These are phyloP conservation scores for Acanthamoeba sp. DNA, from an alignment of 208 protist species.

Conservation along the genomic window DNA sequence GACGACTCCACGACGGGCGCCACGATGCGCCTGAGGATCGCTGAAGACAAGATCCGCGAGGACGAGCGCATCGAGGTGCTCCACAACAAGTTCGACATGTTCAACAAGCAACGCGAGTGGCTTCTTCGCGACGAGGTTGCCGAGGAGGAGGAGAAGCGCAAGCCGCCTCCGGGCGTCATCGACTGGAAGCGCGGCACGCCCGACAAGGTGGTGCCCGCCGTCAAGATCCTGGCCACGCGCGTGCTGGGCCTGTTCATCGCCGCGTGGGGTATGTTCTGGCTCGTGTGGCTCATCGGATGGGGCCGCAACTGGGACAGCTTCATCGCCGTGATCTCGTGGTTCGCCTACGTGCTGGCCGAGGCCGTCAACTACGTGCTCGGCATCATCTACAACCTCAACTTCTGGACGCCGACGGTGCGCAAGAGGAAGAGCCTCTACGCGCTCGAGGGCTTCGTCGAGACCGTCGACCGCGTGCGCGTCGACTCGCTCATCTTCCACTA, in stretches of 20 bases:
- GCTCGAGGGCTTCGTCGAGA: slow-evolving; percentile 56
- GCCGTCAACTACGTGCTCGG: slow-evolving; percentile 43
- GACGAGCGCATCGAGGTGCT: slow-evolving; percentile 39
- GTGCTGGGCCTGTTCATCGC: slow-evolving; percentile 52
- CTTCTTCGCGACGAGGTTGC: neutral
- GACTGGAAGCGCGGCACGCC: slow-evolving; percentile 63
- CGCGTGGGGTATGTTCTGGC: slow-evolving; percentile 53
- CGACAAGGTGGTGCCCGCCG: slow-evolving; percentile 52
- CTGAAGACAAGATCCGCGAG: slow-evolving; percentile 14
- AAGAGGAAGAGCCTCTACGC: slow-evolving; percentile 60
- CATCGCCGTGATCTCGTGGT: slow-evolving; percentile 58
- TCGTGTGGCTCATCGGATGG: slow-evolving; percentile 63
- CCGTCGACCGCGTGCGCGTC: slow-evolving; percentile 45
- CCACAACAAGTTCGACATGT: slow-evolving; percentile 21
- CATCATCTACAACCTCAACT: slow-evolving; percentile 67
- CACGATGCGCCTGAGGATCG: neutral
- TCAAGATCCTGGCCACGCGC: slow-evolving; percentile 70
- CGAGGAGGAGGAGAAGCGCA: slow-evolving; percentile 52
- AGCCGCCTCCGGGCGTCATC: slow-evolving; percentile 48
- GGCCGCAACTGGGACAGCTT: slow-evolving; percentile 43
- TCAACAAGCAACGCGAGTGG: slow-evolving; percentile 69
- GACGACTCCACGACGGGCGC: neutral
- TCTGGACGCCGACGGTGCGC: slow-evolving; percentile 34
- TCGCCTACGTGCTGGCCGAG: slow-evolving; percentile 49
- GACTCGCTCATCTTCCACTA: slow-evolving; percentile 65